Evolutionary conservation across 331 rosid species (phyloP).

Genomic region (Pyracantha coccinea): DNA sequence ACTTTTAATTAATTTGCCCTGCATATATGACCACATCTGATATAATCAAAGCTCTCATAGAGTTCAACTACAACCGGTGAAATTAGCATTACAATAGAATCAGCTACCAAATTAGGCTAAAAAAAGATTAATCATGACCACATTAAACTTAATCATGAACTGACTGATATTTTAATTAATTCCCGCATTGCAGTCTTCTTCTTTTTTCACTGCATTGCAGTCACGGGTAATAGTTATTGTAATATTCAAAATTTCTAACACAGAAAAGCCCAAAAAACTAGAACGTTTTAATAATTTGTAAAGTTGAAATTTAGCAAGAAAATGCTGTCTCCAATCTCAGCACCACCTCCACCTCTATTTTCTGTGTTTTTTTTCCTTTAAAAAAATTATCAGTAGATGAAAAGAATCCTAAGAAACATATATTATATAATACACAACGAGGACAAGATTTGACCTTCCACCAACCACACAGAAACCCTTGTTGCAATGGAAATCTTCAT

Average conservation of each 20-base stretch:
- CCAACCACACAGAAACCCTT: constrained; percentile 13
- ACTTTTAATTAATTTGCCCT: too few species aligned
- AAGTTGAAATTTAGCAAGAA: background rate
- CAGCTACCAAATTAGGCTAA: background rate
- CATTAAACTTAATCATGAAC: background rate
- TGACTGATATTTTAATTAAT: background rate
- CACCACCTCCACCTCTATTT: background rate
- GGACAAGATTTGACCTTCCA: constrained; percentile 46
- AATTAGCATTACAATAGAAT: too few species aligned
- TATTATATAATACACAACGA: background rate
- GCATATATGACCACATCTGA: too few species aligned
- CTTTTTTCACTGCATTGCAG: background rate
- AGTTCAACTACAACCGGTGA: too few species aligned
- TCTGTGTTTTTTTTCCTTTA: background rate
- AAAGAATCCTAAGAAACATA: constrained; percentile 55
- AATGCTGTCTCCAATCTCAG: background rate
- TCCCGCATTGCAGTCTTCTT: background rate
- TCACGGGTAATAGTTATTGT: background rate
- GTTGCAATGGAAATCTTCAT: constrained; percentile 12
- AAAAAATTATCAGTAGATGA: constrained; percentile 5
- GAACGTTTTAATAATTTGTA: background rate
- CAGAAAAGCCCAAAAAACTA: background rate
- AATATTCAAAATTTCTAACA: background rate
- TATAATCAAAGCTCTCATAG: too few species aligned
- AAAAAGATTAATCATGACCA: background rate